Percentiles rank a stretch among this genome's conserved stretches.
These are phyloP conservation scores for Linum tenue DNA, from an alignment of 345 rosid genomes.

Conservation along the genomic window DNA sequence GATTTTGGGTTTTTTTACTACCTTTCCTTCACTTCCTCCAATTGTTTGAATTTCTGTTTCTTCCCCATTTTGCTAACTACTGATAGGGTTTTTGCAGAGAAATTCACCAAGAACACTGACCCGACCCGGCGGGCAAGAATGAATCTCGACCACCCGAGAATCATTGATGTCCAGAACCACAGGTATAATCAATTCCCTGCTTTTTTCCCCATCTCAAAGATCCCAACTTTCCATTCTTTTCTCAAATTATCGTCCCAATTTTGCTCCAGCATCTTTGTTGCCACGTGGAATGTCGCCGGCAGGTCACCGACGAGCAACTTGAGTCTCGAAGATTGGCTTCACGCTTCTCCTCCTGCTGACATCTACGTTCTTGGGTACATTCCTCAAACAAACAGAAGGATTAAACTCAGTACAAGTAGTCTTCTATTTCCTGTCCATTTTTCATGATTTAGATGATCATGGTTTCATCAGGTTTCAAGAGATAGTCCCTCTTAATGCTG, in stretches of 20 bases:
- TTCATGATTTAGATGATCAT: no score
- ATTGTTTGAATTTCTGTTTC: not conserved
- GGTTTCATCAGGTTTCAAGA: slow-evolving; percentile 69
- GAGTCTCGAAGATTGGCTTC: slow-evolving; percentile 94
- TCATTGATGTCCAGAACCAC: slow-evolving; percentile 89
- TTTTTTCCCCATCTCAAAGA: not conserved
- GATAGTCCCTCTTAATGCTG: slow-evolving; percentile 95
- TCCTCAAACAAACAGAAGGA: not conserved
- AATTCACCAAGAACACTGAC: slow-evolving; percentile 58
- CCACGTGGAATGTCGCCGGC: slow-evolving; percentile 97
- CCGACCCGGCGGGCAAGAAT: slow-evolving; percentile 58
- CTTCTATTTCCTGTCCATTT: no score
- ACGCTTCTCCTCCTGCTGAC: slow-evolving; percentile 91
- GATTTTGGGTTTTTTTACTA: not conserved
- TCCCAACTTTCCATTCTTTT: not conserved
- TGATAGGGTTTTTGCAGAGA: slow-evolving; percentile 38
- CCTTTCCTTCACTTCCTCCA: not conserved
- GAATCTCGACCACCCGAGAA: slow-evolving; percentile 90
- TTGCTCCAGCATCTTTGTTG: slow-evolving; percentile 72
- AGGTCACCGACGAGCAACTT: slow-evolving; percentile 78
- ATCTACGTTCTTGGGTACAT: slow-evolving; percentile 85
- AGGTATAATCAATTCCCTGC: slow-evolving; percentile 38
- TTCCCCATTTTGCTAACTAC: not conserved
- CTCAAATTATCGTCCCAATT: slow-evolving; percentile 3
- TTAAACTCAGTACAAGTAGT: no score